Evolutionary conservation across 805 yeast genomes (phyloP).

Genomic region (Candida piceae): DNA sequence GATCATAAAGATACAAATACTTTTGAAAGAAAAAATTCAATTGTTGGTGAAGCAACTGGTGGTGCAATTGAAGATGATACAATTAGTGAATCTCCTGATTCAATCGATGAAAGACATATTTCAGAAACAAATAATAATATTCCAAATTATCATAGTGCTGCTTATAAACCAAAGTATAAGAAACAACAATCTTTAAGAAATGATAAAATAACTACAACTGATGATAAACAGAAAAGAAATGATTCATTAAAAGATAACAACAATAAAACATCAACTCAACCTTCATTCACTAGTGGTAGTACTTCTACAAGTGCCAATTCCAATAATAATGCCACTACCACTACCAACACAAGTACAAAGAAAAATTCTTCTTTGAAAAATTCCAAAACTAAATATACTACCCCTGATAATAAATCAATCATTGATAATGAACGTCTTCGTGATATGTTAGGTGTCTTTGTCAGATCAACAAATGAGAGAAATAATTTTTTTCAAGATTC

Average conservation of each 20-base stretch:
- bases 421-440: conserved; percentile 11
- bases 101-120: conserved; percentile 1
- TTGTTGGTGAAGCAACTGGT: conserved; percentile 14
- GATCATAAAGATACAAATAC: conserved; percentile 1
- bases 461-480: conserved; percentile 10
- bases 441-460: conserved; percentile 20
- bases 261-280: no score
- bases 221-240: not conserved
- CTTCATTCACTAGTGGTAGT: no score
- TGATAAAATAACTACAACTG: not conserved
- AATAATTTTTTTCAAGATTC: conserved; percentile 6
- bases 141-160: conserved; percentile 16
- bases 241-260: no score
- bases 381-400: not conserved
- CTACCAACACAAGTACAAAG: not conserved
- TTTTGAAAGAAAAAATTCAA: conserved; percentile 3
- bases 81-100: conserved; percentile 4
- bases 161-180: conserved; percentile 6
- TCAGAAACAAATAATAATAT: conserved; percentile 5
- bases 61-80: conserved; percentile 11
- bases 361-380: not conserved
- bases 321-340: not conserved
- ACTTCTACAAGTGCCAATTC: not conserved
- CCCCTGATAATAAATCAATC: not conserved
- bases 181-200: not conserved